phyloP scores from a whole-genome alignment of 2,329 filamentous ascomycete species.

The Balansia obtecta region DNA sequence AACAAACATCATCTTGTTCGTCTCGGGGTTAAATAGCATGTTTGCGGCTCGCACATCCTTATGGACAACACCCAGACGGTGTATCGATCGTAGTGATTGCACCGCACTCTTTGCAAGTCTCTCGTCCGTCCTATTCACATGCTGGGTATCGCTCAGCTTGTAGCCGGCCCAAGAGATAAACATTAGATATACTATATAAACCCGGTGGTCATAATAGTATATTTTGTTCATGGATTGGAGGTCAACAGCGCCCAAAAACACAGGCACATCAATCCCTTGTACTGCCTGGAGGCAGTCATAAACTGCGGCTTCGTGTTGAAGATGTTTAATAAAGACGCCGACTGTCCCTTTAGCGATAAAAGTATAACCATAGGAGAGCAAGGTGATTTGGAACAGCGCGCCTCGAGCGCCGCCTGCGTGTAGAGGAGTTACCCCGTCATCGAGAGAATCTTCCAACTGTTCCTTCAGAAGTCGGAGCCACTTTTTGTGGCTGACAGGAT shows the following conservation, averaged over 20 bases:
- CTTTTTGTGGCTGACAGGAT: constrained; percentile 17
- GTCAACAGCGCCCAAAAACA: constrained; percentile 26
- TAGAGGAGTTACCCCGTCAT: constrained; percentile 18
- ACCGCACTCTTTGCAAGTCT: constrained; percentile 7
- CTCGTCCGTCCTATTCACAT: neutral
- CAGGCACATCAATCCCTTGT: constrained; percentile 23
- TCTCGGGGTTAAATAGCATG: constrained; percentile 15
- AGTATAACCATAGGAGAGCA: constrained; percentile 29
- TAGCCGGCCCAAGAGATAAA: constrained; percentile 16
- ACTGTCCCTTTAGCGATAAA: constrained; percentile 29
- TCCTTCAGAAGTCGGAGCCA: constrained; percentile 19
- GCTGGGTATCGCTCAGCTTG: neutral
- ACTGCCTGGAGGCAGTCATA: constrained; percentile 20
- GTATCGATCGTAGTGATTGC: constrained; percentile 11
- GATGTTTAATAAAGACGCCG: constrained; percentile 17
- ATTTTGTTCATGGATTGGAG: constrained; percentile 18
- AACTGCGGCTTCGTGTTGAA: constrained; percentile 22
- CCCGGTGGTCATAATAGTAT: constrained; percentile 21
- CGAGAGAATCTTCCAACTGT: constrained; percentile 18
- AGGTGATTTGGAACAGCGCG: constrained; percentile 27
- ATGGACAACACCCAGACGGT: constrained; percentile 15
- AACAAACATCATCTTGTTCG: constrained; percentile 16
- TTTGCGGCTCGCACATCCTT: constrained; percentile 15
- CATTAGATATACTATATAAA: constrained; percentile 20
- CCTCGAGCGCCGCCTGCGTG: constrained; percentile 21